These are phyloP conservation scores for Beauveria sp. DNA, from an alignment of 2,329 filamentous ascomycete species.

Conservation along the genomic window DNA sequence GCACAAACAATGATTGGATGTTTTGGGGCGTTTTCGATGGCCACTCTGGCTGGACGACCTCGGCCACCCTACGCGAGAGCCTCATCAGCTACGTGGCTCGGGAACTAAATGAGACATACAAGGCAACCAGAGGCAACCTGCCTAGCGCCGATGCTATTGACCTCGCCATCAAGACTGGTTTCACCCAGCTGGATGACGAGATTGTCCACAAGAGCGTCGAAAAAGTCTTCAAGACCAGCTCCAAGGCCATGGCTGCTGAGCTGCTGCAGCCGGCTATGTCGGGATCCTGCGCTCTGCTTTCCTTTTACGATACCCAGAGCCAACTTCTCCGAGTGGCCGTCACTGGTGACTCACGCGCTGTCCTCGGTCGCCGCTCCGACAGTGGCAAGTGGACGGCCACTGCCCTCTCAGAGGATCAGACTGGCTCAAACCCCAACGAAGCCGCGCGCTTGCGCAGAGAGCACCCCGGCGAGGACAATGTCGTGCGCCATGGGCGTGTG, in stretches of 20 bases:
- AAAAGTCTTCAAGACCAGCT: conserved; percentile 82
- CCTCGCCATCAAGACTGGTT: conserved; percentile 84
- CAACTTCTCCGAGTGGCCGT: conserved; percentile 90
- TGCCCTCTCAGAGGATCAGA: conserved; percentile 86
- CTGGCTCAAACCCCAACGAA: conserved; percentile 80
- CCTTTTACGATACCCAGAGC: conserved; percentile 86
- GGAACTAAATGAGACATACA: conserved; percentile 89
- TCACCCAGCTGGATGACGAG: conserved; percentile 81
- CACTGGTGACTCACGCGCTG: conserved; percentile 91
- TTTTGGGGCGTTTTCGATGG: conserved; percentile 99
- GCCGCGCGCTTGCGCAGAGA: conserved; percentile 72
- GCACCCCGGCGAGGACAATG: conserved; percentile 83
- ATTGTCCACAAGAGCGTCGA: conserved; percentile 91
- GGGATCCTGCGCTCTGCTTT: conserved; percentile 92
- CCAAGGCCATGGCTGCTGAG: conserved; percentile 85
- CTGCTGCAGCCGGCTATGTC: conserved; percentile 87
- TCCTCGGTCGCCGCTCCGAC: conserved; percentile 69
- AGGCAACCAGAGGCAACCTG: conserved; percentile 52
- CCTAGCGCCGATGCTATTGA: conserved; percentile 79
- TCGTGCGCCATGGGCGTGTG: conserved; percentile 82
- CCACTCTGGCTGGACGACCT: conserved; percentile 96
- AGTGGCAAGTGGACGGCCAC: conserved; percentile 92
- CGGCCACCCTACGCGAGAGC: conserved; percentile 86
- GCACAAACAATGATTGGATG: conserved; percentile 80
- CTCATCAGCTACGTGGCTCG: conserved; percentile 88